These are phyloP conservation scores for Yamadazyma blattariae DNA, from an alignment of 1,139 yeast species.

Conservation along the genomic window DNA sequence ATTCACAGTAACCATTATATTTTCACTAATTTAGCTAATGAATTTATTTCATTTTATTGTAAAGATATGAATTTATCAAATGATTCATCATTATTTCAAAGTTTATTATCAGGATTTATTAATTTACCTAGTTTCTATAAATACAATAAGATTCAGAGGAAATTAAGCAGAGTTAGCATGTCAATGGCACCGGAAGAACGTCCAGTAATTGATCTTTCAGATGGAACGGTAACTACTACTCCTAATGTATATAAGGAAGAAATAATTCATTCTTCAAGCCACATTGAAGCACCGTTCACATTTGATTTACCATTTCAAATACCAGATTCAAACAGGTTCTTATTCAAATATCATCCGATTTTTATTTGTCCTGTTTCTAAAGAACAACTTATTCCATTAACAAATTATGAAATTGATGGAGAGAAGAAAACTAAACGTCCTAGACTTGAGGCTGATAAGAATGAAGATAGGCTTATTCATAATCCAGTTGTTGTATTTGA, in stretches of 20 bases:
- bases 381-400: slow-evolving; percentile 58
- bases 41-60: slow-evolving; percentile 69
- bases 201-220: neutral
- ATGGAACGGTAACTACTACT: neutral
- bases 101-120: slow-evolving; percentile 66
- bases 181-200: slow-evolving; percentile 39
- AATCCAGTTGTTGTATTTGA: slow-evolving; percentile 47
- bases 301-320: slow-evolving; percentile 44
- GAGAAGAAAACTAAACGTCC: slow-evolving; percentile 20
- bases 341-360: slow-evolving; percentile 69
- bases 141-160: slow-evolving; percentile 48
- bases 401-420: slow-evolving; percentile 17
- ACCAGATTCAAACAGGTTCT: slow-evolving; percentile 38
- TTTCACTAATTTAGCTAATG: slow-evolving; percentile 39
- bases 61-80: slow-evolving; percentile 59
- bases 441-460: slow-evolving; percentile 13
- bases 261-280: neutral
- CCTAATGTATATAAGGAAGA: neutral
- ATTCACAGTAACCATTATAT: slow-evolving; percentile 31
- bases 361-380: slow-evolving; percentile 90
- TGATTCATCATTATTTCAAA: slow-evolving; percentile 68
- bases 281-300: slow-evolving; percentile 19
- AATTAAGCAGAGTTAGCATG: slow-evolving; percentile 21
- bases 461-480: slow-evolving; percentile 11
- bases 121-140: slow-evolving; percentile 74